Evolutionary conservation across 257 asterid species (phyloP), one percentile per base, ranked within the genome.

Genomic region (Solanum corneliomulleri): DNA sequence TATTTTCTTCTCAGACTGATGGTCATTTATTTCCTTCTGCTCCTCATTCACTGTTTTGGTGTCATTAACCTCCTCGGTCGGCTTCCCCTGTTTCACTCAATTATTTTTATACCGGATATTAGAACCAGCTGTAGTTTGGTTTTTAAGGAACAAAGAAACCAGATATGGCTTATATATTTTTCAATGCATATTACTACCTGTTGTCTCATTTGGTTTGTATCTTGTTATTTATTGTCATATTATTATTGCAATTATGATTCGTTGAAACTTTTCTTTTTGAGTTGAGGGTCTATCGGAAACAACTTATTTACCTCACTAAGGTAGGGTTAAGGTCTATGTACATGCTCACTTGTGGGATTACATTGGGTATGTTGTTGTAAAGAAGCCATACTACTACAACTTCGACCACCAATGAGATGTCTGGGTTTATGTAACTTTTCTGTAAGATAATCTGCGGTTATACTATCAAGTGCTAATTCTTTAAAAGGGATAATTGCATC

Each of bases 71-170:
- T 93, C 98, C 92, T 52, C 91, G 47, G 31, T 21, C 21, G 90
- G 84, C 87, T 93, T 94, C 37, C 90, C 98, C 98, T 94, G 93
- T 72, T 78, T 86, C 89, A 87, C 85, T 74, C 58, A 75, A 35
- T 31, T 84, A 82, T 52, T 29, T 49, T 69, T 45, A 71, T 81
- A 7, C 31, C 16, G 1, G 29, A 49, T 81, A 81, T 49, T 16
- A 80, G 70, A 81, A 11, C 69, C 21, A 49, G 56, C 42, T 16
- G 12, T 20, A 56, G 31, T 31, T 49, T 81, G 45, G 15, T 21
- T 81, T 29, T 81, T 49, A 31, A 27, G 18, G 20, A 81, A 81
- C 47, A 49, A 49, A 49, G 29, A 81, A 81, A 31, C 8, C 5
- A 29, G 44, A 81, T 27, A 27, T 20, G 4, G 12, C 85, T 29